Conservation (phyloP, 164 flowering plant species). For the Hamamelis virginiana region DNA sequence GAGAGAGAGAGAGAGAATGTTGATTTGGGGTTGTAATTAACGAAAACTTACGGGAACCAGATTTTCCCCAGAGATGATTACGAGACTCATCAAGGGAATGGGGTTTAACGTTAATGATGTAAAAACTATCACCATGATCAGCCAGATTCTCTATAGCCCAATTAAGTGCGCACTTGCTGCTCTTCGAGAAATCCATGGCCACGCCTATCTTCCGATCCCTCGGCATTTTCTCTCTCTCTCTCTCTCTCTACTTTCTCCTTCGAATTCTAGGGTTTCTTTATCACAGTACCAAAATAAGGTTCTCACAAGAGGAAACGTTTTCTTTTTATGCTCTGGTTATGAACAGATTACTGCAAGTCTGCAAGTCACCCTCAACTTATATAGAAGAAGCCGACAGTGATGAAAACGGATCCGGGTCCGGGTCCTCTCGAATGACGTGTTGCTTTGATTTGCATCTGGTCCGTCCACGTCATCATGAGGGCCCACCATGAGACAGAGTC, state of each 20-base stretch:
- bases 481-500: too few relatives aligned
- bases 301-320: too few relatives aligned
- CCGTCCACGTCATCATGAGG: too few relatives aligned
- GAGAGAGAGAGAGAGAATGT: background rate
- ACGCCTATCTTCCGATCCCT: constrained; percentile 50
- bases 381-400: too few relatives aligned
- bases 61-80: constrained; percentile 47
- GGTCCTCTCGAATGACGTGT: too few relatives aligned
- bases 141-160: constrained; percentile 57
- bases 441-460: too few relatives aligned
- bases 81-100: constrained; percentile 35
- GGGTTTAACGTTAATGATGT: constrained; percentile 43
- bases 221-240: constrained; percentile 18
- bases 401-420: too few relatives aligned
- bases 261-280: too few relatives aligned
- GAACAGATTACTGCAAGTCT: too few relatives aligned
- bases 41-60: constrained; percentile 71
- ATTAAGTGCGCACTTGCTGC: constrained; percentile 57
- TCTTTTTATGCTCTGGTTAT: too few relatives aligned
- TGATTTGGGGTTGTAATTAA: background rate
- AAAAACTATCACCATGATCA: constrained; percentile 46
- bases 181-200: constrained; percentile 63
- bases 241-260: background rate
- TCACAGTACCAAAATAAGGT: too few relatives aligned
- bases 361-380: too few relatives aligned